Evolutionary conservation across 148 eudicot species (phyloP), one percentile per base, ranked within the genome.

Genomic region (Silene conica): DNA sequence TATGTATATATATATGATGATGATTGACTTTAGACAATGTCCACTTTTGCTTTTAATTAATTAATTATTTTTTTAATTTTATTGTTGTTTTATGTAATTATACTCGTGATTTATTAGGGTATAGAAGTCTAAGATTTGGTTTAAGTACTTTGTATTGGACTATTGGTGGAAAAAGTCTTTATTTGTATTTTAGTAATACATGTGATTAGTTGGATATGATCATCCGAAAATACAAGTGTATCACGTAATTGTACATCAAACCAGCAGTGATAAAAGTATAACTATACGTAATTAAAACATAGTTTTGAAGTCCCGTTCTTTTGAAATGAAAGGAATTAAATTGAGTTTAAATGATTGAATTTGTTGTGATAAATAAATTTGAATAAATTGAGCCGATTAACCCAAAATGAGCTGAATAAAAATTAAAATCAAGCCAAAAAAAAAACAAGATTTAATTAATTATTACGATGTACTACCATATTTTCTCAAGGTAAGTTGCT

Each of bases 1-100:
- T 58, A 80, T 73, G 41, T 20, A 41, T 23, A 34, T 63, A 57
- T 63, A 52, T n/a, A n/a, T n/a, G n/a, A n/a, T 54, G 63, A 52
- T 54, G 63, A 63, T 78, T 78, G 81, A 73, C 81, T 67, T 63
- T 41, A 52, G 81, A 78, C 59, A 67, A 67, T 65, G 81, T 67
- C 81, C 38, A 50, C 43, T 16, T 69, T 15, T 50, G 9, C 6
- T 0, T 57, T 34, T 57, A 41, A 23, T 1, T 58, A 41, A 26
- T 5, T 62, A 0, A 0, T 43, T n/a, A 13, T 19, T 41, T 61
- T 60, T 22, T 43, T 14, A 10, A 67, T 16, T 28, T 14, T 19
- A 67, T 16, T 28, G 45, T 50, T 11, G 55, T 50, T 50, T 48
- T 50, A 50, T 50, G 55, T 11, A 50, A 50, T 50, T 50, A 50